Base-by-base conservation (phyloP, 1,284 basidiomycete species). In the Ustilago sp. region DNA sequence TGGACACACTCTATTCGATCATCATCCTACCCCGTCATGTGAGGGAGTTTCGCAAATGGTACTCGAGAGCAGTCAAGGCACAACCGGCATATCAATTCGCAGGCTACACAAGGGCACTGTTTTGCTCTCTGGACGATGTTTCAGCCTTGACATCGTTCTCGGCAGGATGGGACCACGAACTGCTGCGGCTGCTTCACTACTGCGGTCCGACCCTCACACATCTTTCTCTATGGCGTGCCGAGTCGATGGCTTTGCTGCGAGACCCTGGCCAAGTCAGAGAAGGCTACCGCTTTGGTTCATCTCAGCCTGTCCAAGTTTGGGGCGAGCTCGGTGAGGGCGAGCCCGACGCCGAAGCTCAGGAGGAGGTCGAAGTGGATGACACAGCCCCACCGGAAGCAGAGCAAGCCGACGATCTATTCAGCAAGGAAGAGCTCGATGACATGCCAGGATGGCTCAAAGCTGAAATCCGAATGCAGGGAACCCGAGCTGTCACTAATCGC, bases 361-460 rank as follows among this genome's bases (percentile, higher is more conserved):
- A 52, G 1, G 63, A 57, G 12, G 36, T 15, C 5, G 52, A 32
- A 7, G 13, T 36, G 0, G 56, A 61, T 2, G 39, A 36, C 35
- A 41, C 38, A 3, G 48, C 55, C 8, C 38, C 66, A 13, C 60
- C 66, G 7, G 68, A 67, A 61, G 47, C 74, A 2, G 47, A 36
- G 5, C 55, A 68, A 11, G 60, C 66, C 6, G 77, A 73, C 36
- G 75, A 71, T 36, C 65, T 77, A 8, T 77, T 73, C 67, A 77
- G 70, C 67, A 59, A 69, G 28, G 63, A 65, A 31, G 75, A 77
- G 47, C 57, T 77, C n/a, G 65, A 71, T 50, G 80, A 81, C 54
- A 80, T 84, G 69, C 83, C 83, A 9, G 79, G 71, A n/a, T 84
- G 83, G 83, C 80, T 84, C n/a, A 63, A 74, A 31, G 69, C 72